A percentile compares a stretch with the other conserved stretches of the same genome.
These are phyloP conservation scores for Podila epigama DNA, from an alignment of 192 early-diverging fungal genomes.

Conservation along the genomic window DNA sequence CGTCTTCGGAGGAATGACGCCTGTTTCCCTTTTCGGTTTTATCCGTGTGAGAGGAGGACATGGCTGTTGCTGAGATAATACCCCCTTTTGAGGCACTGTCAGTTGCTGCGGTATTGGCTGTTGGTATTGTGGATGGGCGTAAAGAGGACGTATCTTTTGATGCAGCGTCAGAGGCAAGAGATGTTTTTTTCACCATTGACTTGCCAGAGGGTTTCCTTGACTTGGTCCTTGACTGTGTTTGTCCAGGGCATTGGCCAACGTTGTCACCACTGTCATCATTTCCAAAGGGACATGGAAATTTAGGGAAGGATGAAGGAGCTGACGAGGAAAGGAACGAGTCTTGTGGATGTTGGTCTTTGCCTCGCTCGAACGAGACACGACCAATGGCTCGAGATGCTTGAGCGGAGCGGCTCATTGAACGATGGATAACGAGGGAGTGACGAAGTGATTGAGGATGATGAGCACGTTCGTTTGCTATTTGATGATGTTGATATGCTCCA, in stretches of 20 bases:
- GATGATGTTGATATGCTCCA: too few relatives aligned
- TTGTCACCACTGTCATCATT: neutral
- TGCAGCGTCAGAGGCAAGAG: too few relatives aligned
- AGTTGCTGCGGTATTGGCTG: neutral
- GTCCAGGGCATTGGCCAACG: neutral
- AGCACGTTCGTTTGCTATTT: too few relatives aligned
- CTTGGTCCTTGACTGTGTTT: too few relatives aligned
- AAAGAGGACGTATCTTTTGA: too few relatives aligned
- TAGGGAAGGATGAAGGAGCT: neutral
- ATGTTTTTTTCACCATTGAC: too few relatives aligned
- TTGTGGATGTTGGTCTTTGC: neutral
- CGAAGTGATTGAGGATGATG: neutral
- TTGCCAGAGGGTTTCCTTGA: too few relatives aligned
- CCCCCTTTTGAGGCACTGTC: too few relatives aligned
- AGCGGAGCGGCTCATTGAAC: conserved; percentile 10
- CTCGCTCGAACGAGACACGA: conserved; percentile 22
- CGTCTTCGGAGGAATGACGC: conserved; percentile 22
- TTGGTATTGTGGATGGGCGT: neutral
- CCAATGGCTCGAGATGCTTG: conserved; percentile 6
- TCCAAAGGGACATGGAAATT: neutral
- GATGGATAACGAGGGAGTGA: neutral
- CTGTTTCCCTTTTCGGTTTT: neutral
- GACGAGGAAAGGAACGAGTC: neutral
- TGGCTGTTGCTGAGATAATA: neutral
- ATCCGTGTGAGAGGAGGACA: neutral